These are phyloP conservation scores for Macrophomina pseudophaseolina DNA, from an alignment of 2,329 filamentous ascomycete species.

Conservation along the genomic window DNA sequence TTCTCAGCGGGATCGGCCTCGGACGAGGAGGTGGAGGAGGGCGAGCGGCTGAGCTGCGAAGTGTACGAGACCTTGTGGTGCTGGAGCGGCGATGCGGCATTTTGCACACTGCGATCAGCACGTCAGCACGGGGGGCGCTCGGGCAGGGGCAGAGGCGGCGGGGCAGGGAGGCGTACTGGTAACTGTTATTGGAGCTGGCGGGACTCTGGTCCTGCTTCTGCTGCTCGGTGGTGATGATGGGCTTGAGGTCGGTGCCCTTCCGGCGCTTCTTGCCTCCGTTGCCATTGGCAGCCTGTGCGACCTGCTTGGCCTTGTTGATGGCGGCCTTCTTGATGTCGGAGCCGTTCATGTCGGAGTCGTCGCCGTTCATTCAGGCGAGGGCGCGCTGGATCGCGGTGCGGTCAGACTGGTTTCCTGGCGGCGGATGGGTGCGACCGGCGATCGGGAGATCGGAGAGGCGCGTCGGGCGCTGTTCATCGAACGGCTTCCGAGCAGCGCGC, in stretches of 20 bases:
- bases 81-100: constrained; percentile 55
- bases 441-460: constrained; percentile 31
- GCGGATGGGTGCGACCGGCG: constrained; percentile 29
- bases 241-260: constrained; percentile 73
- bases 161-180: constrained; percentile 48
- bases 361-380: constrained; percentile 23
- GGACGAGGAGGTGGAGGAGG: constrained; percentile 75
- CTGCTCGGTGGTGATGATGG: constrained; percentile 74
- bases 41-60: constrained; percentile 71
- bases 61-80: constrained; percentile 55
- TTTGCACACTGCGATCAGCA: constrained; percentile 45
- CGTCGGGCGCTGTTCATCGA: constrained; percentile 39
- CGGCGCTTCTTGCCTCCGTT: constrained; percentile 73
- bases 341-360: constrained; percentile 60
- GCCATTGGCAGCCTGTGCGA: constrained; percentile 62
- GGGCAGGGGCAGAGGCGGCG: constrained; percentile 3
- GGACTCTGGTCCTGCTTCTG: constrained; percentile 54
- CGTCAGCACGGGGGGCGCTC: constrained; percentile 12
- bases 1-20: constrained; percentile 84
- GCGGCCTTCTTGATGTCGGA: constrained; percentile 68
- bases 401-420: constrained; percentile 16
- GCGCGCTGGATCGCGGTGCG: constrained; percentile 23
- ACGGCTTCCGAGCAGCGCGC: constrained; percentile 22
- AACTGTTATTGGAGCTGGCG: constrained; percentile 39
- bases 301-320: constrained; percentile 70